Base-by-base conservation (phyloP, 2,329 filamentous ascomycete genomes). In the Cytospora chrysosperma region DNA sequence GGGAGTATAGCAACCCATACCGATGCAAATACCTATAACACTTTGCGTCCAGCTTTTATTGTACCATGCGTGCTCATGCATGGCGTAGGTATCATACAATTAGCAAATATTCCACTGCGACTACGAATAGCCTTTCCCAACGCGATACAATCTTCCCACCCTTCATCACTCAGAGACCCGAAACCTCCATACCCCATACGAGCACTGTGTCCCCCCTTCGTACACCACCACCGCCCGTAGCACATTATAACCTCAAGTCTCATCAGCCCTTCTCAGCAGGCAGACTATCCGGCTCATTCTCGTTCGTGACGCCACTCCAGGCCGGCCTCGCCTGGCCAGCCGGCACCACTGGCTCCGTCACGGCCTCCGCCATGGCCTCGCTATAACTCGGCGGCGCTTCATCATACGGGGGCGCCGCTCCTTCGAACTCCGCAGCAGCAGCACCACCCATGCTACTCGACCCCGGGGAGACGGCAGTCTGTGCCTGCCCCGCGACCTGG, bases 381-480 rank as follows among this genome's bases (percentile, higher is more conserved):
- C 97, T 93, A 72, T 98, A 98, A 71, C 92, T 97, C 9, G 93
- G 93, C 21, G 94, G 93, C n/a, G 92, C 91, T 62, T 95, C 92
- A 34, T 92, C 88, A 67, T 85, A 81, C 0, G 79, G 75, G 1
- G 74, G 80, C 2, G 75, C 78, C 24, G 49, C 30, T 1, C 27
- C 59, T 13, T 34, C 47, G 34, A 54, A 27, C 15, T 17, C 21
- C 17, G 21, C 50, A 32, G 15, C 26, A 27, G 54, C 17, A 32
- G 12, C 32, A 2, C 10, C 32, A 15, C 32, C 32, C 32, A 34
- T 15, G 15, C 32, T 4, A 15, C 9, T 10, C 17, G 17, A 21
- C 5, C n/a, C 15, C 40, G 59, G 21, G 6, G 43, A 40, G 7
- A 54, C 32, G 10, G 50, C 24, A 5, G 50, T 28, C 52, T 21